Conservation (phyloP, 805 yeast species). For the Metschnikowia gruessii region DNA sequence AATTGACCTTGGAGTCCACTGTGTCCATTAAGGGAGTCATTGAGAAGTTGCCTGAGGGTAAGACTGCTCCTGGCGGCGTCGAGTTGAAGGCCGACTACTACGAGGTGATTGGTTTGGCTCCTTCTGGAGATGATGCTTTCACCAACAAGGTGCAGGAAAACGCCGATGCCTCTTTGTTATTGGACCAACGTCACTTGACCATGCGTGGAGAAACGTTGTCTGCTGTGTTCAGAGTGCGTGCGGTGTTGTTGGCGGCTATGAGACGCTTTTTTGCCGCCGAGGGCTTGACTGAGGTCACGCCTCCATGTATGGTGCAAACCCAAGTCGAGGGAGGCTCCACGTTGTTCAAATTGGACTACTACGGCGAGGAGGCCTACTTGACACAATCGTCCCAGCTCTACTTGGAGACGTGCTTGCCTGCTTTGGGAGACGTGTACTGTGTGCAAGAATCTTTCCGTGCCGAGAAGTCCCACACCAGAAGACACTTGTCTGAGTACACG, state of each 20-base stretch:
- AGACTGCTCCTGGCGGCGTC: conserved; percentile 95
- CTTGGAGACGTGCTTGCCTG: conserved; percentile 93
- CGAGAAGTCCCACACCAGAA: conserved; percentile 97
- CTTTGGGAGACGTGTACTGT: conserved; percentile 96
- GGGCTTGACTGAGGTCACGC: conserved; percentile 85
- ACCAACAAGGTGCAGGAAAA: conserved; percentile 91
- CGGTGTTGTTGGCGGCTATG: conserved; percentile 66
- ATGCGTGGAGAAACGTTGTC: conserved; percentile 93
- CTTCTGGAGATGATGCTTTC: conserved; percentile 93
- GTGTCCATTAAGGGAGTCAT: conserved; percentile 77
- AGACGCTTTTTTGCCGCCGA: conserved; percentile 77
- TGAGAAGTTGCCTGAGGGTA: conserved; percentile 88
- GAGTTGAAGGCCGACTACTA: conserved; percentile 91
- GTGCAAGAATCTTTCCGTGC: conserved; percentile 99
- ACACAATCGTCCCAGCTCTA: conserved; percentile 97
- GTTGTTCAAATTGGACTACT: conserved; percentile 86
- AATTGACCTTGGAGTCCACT: conserved; percentile 86
- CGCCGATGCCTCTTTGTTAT: conserved; percentile 87
- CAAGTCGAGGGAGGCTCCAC: conserved; percentile 99
- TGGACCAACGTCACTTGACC: conserved; percentile 95
- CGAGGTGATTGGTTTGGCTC: conserved; percentile 88
- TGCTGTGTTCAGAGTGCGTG: conserved; percentile 93
- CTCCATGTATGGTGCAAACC: conserved; percentile 99
- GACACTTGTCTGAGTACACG: conserved; percentile 95
- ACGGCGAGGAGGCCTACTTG: conserved; percentile 93